These are phyloP conservation scores for Apophysomyces ossiformis DNA, from an alignment of 371 early-diverging fungal species.

Conservation along the genomic window DNA sequence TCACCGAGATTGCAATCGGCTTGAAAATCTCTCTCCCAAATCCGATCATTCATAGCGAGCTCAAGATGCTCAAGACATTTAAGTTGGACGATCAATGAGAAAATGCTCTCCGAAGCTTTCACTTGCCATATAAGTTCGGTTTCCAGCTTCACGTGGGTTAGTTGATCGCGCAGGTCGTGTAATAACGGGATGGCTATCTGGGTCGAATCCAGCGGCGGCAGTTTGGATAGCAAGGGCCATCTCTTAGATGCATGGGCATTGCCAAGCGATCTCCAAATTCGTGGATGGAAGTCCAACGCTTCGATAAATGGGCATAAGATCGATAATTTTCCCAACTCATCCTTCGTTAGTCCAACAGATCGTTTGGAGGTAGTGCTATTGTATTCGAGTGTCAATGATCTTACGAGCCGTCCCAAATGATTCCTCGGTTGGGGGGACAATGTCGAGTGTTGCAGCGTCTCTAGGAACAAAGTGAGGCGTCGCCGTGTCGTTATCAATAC, in stretches of 20 bases:
- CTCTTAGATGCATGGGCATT: not conserved
- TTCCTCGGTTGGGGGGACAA: not conserved
- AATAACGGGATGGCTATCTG: not conserved
- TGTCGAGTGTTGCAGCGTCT: not conserved
- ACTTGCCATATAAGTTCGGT: not conserved
- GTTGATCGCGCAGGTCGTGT: not conserved
- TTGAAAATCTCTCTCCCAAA: not conserved
- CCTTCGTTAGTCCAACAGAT: not conserved
- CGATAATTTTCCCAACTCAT: not conserved
- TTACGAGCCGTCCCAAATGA: not conserved
- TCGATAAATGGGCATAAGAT: not conserved
- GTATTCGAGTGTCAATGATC: not conserved
- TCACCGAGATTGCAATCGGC: not conserved
- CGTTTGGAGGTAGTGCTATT: not conserved
- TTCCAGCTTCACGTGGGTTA: not conserved
- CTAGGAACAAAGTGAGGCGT: not conserved
- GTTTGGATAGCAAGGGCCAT: not conserved
- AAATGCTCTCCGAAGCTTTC: not conserved
- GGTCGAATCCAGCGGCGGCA: not conserved
- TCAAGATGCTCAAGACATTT: slow-evolving; percentile 2
- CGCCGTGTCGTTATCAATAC: not conserved
- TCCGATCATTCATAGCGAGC: not conserved
- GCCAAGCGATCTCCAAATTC: not conserved
- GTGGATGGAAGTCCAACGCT: not conserved
- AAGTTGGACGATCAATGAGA: not conserved